Percentiles rank a stretch among this genome's conserved stretches.
Evolutionary conservation across 768 basidiomycete genomes (phyloP).

Genomic region (Fibroporia radiculosa): DNA sequence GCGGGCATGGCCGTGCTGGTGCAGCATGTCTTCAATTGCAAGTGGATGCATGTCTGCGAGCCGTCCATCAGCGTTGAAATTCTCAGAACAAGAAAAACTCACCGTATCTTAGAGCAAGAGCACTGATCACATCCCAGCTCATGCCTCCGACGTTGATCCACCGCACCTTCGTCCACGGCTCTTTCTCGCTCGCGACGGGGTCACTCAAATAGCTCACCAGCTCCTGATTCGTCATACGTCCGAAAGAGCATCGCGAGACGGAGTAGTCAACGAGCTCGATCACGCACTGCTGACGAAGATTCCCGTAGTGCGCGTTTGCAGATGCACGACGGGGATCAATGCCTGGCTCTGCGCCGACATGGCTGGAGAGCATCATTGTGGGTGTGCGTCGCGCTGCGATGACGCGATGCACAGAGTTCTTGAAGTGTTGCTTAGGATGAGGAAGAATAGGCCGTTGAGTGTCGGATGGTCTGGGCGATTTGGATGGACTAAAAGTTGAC

Average conservation of each 20-base stretch:
- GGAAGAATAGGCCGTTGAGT: too few relatives aligned
- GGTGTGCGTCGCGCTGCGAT: constrained; percentile 52
- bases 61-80: neutral
- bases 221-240: constrained; percentile 45
- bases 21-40: constrained; percentile 59
- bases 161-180: constrained; percentile 57
- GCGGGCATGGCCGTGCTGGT: constrained; percentile 37
- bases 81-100: constrained; percentile 14
- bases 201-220: constrained; percentile 44
- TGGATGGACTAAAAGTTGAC: neutral
- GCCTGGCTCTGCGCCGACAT: constrained; percentile 62
- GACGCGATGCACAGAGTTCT: constrained; percentile 44
- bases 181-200: constrained; percentile 31
- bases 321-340: constrained; percentile 53
- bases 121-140: constrained; percentile 62
- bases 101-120: constrained; percentile 55
- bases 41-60: constrained; percentile 54
- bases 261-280: constrained; percentile 63
- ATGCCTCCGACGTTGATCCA: constrained; percentile 66
- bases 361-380: constrained; percentile 19
- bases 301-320: constrained; percentile 43
- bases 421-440: constrained; percentile 33
- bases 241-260: constrained; percentile 36
- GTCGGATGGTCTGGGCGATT: neutral
- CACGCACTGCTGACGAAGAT: constrained; percentile 46